Evolutionary conservation across 352 stramenopile species (phyloP).

Genomic region (Halophytophthora batemanensis): DNA sequence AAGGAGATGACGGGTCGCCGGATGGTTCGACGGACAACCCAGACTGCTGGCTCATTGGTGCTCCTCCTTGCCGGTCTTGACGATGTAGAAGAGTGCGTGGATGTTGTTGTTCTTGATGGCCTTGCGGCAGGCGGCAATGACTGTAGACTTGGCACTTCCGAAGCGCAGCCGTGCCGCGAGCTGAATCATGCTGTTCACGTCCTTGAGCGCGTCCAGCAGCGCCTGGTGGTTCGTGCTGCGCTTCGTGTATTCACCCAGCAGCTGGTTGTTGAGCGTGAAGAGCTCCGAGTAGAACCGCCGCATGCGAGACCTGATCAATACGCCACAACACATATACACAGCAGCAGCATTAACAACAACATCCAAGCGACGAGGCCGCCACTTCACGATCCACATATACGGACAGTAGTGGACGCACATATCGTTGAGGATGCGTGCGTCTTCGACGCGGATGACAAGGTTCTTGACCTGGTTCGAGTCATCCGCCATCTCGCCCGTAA

Average conservation of each 20-base stretch:
- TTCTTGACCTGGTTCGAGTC: slow-evolving; percentile 91
- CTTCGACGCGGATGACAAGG: slow-evolving; percentile 88
- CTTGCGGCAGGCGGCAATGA: slow-evolving; percentile 82
- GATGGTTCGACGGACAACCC: neutral
- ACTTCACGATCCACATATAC: neutral
- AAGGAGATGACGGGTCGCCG: neutral
- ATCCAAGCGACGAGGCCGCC: neutral
- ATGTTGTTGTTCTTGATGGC: slow-evolving; percentile 91
- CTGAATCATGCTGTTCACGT: slow-evolving; percentile 93
- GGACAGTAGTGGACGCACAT: slow-evolving; percentile 56
- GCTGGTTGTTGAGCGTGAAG: slow-evolving; percentile 88
- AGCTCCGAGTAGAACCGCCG: slow-evolving; percentile 88
- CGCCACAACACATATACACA: neutral
- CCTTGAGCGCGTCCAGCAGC: slow-evolving; percentile 87
- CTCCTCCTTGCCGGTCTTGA: slow-evolving; percentile 84
- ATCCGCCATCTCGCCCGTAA: slow-evolving; percentile 93
- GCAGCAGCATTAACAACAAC: slow-evolving; percentile 3
- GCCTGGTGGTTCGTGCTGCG: slow-evolving; percentile 90
- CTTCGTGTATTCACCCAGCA: slow-evolving; percentile 92
- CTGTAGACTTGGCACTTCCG: slow-evolving; percentile 77
- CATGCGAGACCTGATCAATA: slow-evolving; percentile 57
- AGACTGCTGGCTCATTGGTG: slow-evolving; percentile 35
- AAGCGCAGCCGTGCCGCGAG: slow-evolving; percentile 84
- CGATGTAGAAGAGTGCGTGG: slow-evolving; percentile 81
- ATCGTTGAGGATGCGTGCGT: slow-evolving; percentile 90